Evolutionary conservation across 1,139 yeast genomes (phyloP).

Genomic region (Blastobotrys ciferrii): DNA sequence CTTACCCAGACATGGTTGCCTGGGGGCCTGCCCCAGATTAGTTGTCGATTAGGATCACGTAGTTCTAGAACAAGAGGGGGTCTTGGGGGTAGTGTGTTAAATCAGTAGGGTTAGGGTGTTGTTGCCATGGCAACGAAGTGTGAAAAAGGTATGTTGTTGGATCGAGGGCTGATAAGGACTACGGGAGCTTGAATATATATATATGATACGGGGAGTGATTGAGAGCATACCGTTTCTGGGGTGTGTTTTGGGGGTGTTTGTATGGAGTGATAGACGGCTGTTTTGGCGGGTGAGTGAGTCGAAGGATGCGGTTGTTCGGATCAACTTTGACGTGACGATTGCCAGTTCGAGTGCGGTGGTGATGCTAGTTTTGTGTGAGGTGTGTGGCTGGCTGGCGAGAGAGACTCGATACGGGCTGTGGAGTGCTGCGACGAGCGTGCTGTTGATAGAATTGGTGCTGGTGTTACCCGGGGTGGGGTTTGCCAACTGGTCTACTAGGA

Average conservation of each 20-base stretch:
- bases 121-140: not conserved
- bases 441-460: constrained; percentile 35
- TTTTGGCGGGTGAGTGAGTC: not conserved
- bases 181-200: no score
- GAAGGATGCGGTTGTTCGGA: not conserved
- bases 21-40: no score
- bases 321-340: constrained; percentile 24
- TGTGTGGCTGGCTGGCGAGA: constrained; percentile 36
- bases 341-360: constrained; percentile 32
- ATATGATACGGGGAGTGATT: constrained; percentile 6
- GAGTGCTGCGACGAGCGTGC: constrained; percentile 33
- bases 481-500: constrained; percentile 1
- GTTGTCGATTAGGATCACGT: no score
- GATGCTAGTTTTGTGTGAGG: constrained; percentile 42
- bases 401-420: constrained; percentile 34
- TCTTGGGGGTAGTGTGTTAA: no score
- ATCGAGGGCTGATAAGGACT: not conserved
- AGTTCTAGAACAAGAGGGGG: no score
- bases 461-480: constrained; percentile 38
- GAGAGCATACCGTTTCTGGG: constrained; percentile 19
- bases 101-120: no score
- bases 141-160: not conserved
- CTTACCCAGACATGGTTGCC: no score
- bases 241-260: constrained; percentile 15
- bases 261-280: constrained; percentile 14